phyloP scores from a whole-genome alignment of 108 stramenopile species.

The Cylindrotheca fusiformis region DNA sequence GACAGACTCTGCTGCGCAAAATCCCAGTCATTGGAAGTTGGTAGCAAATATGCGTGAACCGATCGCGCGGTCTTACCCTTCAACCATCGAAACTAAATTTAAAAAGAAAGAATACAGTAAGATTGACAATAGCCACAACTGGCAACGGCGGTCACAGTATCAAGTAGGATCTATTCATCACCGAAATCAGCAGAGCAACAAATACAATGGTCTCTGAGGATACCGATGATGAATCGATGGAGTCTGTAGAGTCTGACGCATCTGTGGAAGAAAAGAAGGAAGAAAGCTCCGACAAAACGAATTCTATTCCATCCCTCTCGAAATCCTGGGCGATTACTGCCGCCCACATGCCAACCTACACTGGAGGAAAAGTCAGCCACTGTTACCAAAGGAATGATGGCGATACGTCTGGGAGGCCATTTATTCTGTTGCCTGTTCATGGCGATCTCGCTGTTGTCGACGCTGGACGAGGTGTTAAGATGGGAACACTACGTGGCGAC shows the following conservation, averaged over 20 bases:
- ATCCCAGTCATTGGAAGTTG: neutral
- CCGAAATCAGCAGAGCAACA: neutral
- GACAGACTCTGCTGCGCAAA: neutral
- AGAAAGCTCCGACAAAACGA: constrained; percentile 2
- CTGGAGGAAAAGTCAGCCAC: constrained; percentile 68
- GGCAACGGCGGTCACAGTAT: too few relatives aligned
- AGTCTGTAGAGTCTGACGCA: neutral
- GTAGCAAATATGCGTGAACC: neutral
- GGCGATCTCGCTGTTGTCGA: constrained; percentile 81
- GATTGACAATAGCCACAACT: too few relatives aligned
- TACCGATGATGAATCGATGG: neutral
- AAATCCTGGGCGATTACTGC: constrained; percentile 74
- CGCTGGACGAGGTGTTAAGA: constrained; percentile 52
- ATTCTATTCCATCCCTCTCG: constrained; percentile 34
- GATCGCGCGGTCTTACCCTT: neutral
- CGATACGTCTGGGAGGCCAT: constrained; percentile 23
- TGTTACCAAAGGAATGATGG: constrained; percentile 25
- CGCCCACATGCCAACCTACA: constrained; percentile 77
- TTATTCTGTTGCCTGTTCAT: constrained; percentile 71
- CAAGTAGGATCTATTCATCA: too few relatives aligned
- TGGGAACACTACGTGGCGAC: constrained; percentile 27
- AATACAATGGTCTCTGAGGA: neutral
- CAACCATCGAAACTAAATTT: neutral
- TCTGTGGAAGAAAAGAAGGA: constrained; percentile 26
- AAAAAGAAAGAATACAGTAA: neutral